phyloP scores from a whole-genome alignment of 2,329 filamentous ascomycete species.

The Thielaviopsis musarum region DNA sequence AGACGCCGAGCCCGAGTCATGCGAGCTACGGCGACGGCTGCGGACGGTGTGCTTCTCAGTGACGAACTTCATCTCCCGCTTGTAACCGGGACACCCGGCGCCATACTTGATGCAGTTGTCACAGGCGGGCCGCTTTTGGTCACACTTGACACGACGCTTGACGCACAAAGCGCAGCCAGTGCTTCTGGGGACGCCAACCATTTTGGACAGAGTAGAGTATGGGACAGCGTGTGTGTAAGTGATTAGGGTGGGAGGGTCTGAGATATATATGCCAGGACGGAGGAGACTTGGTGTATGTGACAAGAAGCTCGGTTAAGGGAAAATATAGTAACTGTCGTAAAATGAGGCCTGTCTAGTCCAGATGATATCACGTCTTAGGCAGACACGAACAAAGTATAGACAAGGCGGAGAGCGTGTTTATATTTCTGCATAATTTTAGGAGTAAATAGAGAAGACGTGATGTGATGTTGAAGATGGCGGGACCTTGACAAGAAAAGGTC shows the following conservation, averaged over 20 bases:
- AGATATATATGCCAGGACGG: neutral
- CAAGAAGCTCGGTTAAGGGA: too few species aligned
- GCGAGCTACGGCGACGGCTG: slow-evolving; percentile 3
- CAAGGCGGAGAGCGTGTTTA: neutral
- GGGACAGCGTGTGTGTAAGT: neutral
- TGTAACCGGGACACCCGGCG: slow-evolving; percentile 23
- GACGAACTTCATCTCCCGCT: slow-evolving; percentile 24
- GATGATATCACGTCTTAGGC: neutral
- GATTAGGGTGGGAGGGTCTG: neutral
- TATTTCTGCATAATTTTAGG: too few species aligned
- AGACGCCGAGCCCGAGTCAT: neutral
- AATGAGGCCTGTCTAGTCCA: neutral
- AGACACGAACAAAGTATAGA: neutral
- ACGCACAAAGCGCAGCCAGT: slow-evolving; percentile 23
- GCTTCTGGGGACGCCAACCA: slow-evolving; percentile 15
- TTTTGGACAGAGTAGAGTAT: neutral
- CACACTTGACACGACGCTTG: slow-evolving; percentile 28
- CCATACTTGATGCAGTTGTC: slow-evolving; percentile 24
- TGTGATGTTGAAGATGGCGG: neutral
- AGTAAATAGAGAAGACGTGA: neutral
- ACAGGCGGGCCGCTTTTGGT: slow-evolving; percentile 26
- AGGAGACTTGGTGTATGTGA: too few species aligned
- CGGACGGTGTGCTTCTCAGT: slow-evolving; percentile 23
- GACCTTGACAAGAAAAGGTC: neutral
- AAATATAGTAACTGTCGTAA: neutral